A percentile compares a stretch with the other conserved stretches of the same genome.
These are phyloP conservation scores for Aureobasidium sp. DNA, from an alignment of 2,329 filamentous ascomycete genomes.

Conservation along the genomic window DNA sequence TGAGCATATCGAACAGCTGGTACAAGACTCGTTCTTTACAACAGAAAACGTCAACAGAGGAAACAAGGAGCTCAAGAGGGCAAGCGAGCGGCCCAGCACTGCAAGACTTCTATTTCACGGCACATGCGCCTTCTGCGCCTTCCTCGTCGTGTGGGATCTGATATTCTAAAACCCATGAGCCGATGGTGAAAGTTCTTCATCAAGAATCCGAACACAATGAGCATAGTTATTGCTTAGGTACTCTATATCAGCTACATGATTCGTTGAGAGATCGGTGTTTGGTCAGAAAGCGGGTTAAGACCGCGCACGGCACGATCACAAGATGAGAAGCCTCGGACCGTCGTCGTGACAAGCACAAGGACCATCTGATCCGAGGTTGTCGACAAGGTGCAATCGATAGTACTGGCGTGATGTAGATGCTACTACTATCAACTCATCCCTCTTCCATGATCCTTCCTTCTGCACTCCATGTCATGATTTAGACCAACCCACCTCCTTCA, in stretches of 20 bases:
- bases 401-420: constrained; percentile 5
- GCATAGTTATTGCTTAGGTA: neutral
- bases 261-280: constrained; percentile 1
- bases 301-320: neutral
- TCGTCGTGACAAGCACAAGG: neutral
- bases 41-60: constrained; percentile 81
- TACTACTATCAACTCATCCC: neutral
- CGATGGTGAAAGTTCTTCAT: neutral
- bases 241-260: neutral
- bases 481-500: neutral
- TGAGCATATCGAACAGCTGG: constrained; percentile 81
- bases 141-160: constrained; percentile 44
- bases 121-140: constrained; percentile 40
- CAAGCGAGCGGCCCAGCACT: constrained; percentile 50
- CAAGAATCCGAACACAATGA: neutral
- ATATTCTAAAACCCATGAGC: constrained; percentile 32
- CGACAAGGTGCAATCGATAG: neutral
- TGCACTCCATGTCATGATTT: neutral
- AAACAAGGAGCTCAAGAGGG: constrained; percentile 85
- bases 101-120: constrained; percentile 44
- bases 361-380: constrained; percentile 10
- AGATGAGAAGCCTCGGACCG: neutral
- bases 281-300: constrained; percentile 4
- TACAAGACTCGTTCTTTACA: constrained; percentile 73
- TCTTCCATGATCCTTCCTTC: neutral